Evolutionary conservation across 805 yeast genomes (phyloP), one percentile per base, ranked within the genome.

Genomic region (Pichia cabralensis): DNA sequence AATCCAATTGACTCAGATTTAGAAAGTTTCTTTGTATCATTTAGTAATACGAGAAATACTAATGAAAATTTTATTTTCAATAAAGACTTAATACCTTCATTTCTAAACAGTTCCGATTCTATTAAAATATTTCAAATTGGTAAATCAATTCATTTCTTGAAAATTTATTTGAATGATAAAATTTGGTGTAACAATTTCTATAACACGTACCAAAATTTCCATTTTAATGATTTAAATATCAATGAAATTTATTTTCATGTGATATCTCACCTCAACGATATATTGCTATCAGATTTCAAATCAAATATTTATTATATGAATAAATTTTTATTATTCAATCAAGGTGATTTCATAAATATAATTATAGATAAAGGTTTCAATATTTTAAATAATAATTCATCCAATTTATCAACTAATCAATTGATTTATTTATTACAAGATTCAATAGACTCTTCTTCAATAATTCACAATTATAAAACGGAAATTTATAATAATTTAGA

Each of bases 311-410:
- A 53, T 5, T 76, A 76, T 29, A 60, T 83, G 36, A 79, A 80
- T 41, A 71, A 71, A 39, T 73, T 79, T 38, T 60, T 86, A 46
- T 54, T 92, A 27, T 75, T 83, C 65, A 73, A 76, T 6, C 74
- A 71, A 36, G 84, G 89, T n/a, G 95, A 89, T 52, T 80, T 89
- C 41, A 74, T 82, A n/a, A 76, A 81, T 33, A 46, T 72, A 1
- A 55, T 89, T 8, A 65, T 84, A 15, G 47, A 58, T 13, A 71
- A 73, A 28, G 81, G 88, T 0, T 51, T 60, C 2, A 58, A 59
- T 0, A 42, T 74, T 6, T 64, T 88, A 34, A 65, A 63, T 39
- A 71, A 71, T 43, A 78, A 89, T 0, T 75, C 94, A 0, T 60
- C 59, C n/a, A 56, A 70, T 10, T 60, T 86, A 14, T 69, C 82